Conservation (phyloP, 345 rosid species). For the Euphorbia lathyris region DNA sequence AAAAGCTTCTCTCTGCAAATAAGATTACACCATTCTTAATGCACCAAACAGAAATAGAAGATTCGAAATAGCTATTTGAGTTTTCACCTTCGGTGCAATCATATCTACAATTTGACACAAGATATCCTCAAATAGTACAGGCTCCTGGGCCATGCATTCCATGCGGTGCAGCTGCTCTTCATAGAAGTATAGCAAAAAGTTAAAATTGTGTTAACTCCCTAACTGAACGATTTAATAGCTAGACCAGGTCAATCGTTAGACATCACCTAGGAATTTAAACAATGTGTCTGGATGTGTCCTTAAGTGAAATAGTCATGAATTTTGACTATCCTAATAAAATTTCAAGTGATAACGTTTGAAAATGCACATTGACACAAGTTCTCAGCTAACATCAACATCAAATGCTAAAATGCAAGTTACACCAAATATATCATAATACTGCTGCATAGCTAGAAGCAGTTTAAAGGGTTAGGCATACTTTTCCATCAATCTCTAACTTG, state of each 20-base stretch:
- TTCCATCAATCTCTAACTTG: no score
- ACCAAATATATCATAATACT: no score
- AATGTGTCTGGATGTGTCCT: not conserved
- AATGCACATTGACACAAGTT: no score
- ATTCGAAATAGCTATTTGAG: not conserved
- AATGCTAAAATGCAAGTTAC: not conserved
- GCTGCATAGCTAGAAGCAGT: no score
- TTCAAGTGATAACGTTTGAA: not conserved
- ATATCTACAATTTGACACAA: constrained; percentile 34
- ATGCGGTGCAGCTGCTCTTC: constrained; percentile 36
- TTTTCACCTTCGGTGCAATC: constrained; percentile 26
- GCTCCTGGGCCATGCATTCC: constrained; percentile 34
- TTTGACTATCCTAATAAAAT: not conserved
- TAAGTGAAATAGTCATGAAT: not conserved
- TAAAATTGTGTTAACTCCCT: not conserved
- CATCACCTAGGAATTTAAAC: not conserved
- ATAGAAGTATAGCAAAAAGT: constrained; percentile 25
- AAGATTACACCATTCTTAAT: not conserved
- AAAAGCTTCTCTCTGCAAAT: constrained; percentile 24
- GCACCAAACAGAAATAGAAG: not conserved
- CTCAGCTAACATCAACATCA: not conserved
- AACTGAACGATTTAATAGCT: not conserved
- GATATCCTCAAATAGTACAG: constrained; percentile 32
- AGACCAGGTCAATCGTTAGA: not conserved
- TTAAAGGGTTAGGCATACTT: no score